Percentiles rank a stretch among this genome's conserved stretches.
phyloP scores from a whole-genome alignment of 768 basidiomycete species.

The Macrolepiota fuliginosa region DNA sequence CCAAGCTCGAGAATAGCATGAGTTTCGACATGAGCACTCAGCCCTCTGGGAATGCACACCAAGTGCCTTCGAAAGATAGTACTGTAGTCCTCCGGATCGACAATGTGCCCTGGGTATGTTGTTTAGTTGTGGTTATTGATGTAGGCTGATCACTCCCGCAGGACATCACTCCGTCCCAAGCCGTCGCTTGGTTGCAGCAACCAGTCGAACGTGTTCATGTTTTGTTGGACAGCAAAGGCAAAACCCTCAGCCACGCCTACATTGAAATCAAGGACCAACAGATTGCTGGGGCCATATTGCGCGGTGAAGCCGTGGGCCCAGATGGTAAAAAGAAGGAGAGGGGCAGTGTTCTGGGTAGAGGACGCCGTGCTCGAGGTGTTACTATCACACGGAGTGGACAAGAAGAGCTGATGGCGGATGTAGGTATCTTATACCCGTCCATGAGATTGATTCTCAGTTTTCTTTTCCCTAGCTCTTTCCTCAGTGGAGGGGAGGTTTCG shows the following conservation, averaged over 20 bases:
- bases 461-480: slow-evolving; percentile 63
- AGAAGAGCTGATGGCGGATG: slow-evolving; percentile 80
- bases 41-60: slow-evolving; percentile 12
- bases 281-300: slow-evolving; percentile 63
- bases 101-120: slow-evolving; percentile 57
- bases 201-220: slow-evolving; percentile 73
- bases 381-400: slow-evolving; percentile 80
- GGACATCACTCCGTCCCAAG: slow-evolving; percentile 83
- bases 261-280: slow-evolving; percentile 66
- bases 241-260: slow-evolving; percentile 83
- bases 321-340: slow-evolving; percentile 39
- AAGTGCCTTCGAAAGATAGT: slow-evolving; percentile 28
- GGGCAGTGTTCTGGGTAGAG: slow-evolving; percentile 69
- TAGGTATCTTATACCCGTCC: slow-evolving; percentile 31
- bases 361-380: slow-evolving; percentile 77
- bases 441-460: not conserved
- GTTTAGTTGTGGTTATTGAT: not conserved
- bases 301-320: slow-evolving; percentile 40
- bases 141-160: slow-evolving; percentile 23
- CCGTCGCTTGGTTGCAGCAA: slow-evolving; percentile 66
- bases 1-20: slow-evolving; percentile 32
- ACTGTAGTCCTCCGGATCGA: slow-evolving; percentile 76
- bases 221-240: slow-evolving; percentile 76
- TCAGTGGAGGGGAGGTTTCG: slow-evolving; percentile 74
- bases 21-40: slow-evolving; percentile 14